A percentile compares a stretch with the other conserved stretches of the same genome.
Conservation (phyloP, 345 rosid genomes). For the Gossypium turneri region DNA sequence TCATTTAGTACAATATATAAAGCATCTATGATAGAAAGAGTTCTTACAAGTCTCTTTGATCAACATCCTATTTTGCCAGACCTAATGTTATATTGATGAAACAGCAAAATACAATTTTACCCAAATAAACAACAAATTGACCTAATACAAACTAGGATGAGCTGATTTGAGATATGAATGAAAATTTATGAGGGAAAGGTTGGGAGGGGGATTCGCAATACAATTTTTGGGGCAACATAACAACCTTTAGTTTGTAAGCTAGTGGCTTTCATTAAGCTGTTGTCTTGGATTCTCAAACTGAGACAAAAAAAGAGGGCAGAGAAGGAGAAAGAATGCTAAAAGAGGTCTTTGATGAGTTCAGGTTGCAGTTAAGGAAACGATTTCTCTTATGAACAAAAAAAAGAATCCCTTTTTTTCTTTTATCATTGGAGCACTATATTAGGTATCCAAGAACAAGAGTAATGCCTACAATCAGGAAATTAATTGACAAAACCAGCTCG, state of each 20-base stretch:
- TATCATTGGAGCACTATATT: neutral
- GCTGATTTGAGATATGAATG: neutral
- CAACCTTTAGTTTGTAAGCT: too few relatives aligned
- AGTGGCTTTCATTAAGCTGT: neutral
- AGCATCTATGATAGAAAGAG: neutral
- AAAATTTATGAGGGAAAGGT: neutral
- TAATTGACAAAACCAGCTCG: neutral
- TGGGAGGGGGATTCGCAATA: neutral
- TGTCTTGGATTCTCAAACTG: neutral
- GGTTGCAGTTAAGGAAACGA: neutral
- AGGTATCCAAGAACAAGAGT: neutral
- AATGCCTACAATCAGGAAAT: neutral
- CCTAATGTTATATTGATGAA: neutral
- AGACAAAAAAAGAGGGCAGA: neutral
- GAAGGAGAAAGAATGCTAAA: neutral
- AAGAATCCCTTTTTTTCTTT: neutral
- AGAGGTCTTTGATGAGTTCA: neutral
- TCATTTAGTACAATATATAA: neutral
- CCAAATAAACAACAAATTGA: constrained; percentile 5
- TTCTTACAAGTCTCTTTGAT: constrained; percentile 12
- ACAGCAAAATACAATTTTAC: neutral
- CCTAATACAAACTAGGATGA: neutral
- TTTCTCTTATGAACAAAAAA: neutral
- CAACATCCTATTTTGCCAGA: neutral
- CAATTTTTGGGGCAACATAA: neutral